Base-by-base conservation (phyloP, 345 rosid species). In the Linum tenue region DNA sequence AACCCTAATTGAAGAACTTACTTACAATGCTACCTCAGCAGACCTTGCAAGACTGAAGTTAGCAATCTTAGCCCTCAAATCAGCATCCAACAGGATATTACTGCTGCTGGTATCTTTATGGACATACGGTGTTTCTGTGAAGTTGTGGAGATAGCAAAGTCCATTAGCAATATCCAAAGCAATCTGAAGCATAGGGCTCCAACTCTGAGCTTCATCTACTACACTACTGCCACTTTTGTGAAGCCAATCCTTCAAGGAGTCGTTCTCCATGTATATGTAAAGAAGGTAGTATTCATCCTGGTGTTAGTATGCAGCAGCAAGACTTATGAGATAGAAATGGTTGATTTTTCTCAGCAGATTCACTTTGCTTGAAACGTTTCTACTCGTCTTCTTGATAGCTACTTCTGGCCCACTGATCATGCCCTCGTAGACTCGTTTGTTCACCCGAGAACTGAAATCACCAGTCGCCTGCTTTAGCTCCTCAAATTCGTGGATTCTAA, bases 141-240 rank as follows among this genome's bases (percentile, higher is more conserved):
- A 82, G 75, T 64, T 69, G 73, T 82, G 86, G 70, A 79, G 81
- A 62, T 79, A 78, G 68, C 67, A 72, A 72, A 79, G 80, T 2
- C 86, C 83, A 12, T 65, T 66, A 14, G 82, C 82, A 60, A 79
- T 71, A 71, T 82, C 86, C 67, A 77, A 68, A 37, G 80, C 83
- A 59, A 82, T 79, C 70, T 69, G 82, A 44, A 77, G 50, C 63
- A 79, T 75, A 1, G 41, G 72, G 50, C 38, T 62, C 83, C 77
- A 79, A 22, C 69, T 73, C 62, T 64, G 61, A 39, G 67, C 55
- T 53, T 64, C 67, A 14, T 40, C 59, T 31, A 22, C 31, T 22
- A 12, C 48, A 10, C 44, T 70, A 62, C 31, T 22, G 31, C 31
- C 31, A 22, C 59, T 63, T 12, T 60, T 68, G 14, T 5, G 11